These are phyloP conservation scores for Ceratocystis colombiana DNA, from an alignment of 2,329 filamentous ascomycete species.

Conservation along the genomic window DNA sequence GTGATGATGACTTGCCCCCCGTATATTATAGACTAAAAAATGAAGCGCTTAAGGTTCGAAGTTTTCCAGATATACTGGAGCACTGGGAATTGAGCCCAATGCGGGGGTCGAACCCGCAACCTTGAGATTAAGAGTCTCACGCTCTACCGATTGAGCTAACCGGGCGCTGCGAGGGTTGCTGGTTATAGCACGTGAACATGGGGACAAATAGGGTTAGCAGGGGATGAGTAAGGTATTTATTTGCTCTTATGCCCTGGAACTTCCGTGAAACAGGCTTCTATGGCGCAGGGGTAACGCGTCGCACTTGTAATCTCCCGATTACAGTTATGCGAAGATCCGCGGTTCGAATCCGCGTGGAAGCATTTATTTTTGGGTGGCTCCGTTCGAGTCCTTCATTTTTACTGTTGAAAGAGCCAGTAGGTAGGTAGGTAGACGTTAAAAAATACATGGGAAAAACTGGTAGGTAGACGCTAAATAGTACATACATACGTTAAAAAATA, in stretches of 20 bases:
- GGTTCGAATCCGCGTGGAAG: conserved; percentile 27
- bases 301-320: conserved; percentile 25
- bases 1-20: too few species aligned
- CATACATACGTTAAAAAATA: too few species aligned
- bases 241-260: too few species aligned
- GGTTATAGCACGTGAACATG: too few species aligned
- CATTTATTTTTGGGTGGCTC: conserved; percentile 1
- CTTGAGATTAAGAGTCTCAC: conserved; percentile 55
- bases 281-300: conserved; percentile 27
- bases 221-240: too few species aligned
- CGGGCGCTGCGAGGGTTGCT: conserved; percentile 33
- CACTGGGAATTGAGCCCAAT: conserved; percentile 28
- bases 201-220: too few species aligned
- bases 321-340: conserved; percentile 26
- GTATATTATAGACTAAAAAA: background rate
- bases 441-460: too few species aligned
- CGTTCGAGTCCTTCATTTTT: too few species aligned
- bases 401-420: too few species aligned
- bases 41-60: conserved; percentile 18
- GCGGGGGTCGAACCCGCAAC: conserved; percentile 37
- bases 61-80: conserved; percentile 23
- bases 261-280: conserved; percentile 21
- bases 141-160: conserved; percentile 64
- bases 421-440: too few species aligned
- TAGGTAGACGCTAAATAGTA: too few species aligned